These are phyloP conservation scores for Cyclotella atomus DNA, from an alignment of 108 stramenopile species.

Conservation along the genomic window DNA sequence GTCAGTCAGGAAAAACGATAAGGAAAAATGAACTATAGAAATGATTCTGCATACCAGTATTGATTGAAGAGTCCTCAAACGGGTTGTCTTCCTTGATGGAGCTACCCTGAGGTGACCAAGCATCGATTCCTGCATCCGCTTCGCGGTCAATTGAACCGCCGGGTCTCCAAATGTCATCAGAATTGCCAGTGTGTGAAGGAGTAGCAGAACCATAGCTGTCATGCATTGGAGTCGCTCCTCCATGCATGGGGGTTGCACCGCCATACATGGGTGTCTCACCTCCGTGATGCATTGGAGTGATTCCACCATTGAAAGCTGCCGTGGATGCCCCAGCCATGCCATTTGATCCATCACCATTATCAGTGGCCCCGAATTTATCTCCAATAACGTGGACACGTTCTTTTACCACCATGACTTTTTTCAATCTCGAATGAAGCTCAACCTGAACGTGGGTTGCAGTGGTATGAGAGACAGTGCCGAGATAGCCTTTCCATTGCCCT, in stretches of 20 bases:
- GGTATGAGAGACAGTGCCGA: constrained; percentile 85
- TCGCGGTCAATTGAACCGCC: constrained; percentile 76
- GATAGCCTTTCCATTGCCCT: constrained; percentile 94
- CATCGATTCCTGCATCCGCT: constrained; percentile 27
- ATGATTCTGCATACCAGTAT: constrained; percentile 10
- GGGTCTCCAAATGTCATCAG: constrained; percentile 90
- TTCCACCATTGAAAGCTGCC: constrained; percentile 51
- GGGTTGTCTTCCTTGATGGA: constrained; percentile 40
- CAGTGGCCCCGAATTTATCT: constrained; percentile 91
- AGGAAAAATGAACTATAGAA: background rate
- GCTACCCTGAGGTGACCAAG: constrained; percentile 42
- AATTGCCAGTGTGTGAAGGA: constrained; percentile 44
- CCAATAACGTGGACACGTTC: constrained; percentile 87
- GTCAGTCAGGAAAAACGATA: background rate
- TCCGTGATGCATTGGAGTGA: constrained; percentile 58
- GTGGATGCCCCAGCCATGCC: constrained; percentile 21
- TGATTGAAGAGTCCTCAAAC: constrained; percentile 34
- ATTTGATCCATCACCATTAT: constrained; percentile 50
- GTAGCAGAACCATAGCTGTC: constrained; percentile 47
- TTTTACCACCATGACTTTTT: constrained; percentile 90
- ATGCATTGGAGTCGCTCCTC: constrained; percentile 58
- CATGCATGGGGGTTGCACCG: constrained; percentile 90
- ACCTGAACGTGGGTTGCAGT: constrained; percentile 92
- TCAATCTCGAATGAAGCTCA: constrained; percentile 87
- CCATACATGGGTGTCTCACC: constrained; percentile 90